Evolutionary conservation across 495 filamentous ascomycete species (phyloP), one percentile per base, ranked within the genome.

Genomic region (Corynascus novoguineensis): DNA sequence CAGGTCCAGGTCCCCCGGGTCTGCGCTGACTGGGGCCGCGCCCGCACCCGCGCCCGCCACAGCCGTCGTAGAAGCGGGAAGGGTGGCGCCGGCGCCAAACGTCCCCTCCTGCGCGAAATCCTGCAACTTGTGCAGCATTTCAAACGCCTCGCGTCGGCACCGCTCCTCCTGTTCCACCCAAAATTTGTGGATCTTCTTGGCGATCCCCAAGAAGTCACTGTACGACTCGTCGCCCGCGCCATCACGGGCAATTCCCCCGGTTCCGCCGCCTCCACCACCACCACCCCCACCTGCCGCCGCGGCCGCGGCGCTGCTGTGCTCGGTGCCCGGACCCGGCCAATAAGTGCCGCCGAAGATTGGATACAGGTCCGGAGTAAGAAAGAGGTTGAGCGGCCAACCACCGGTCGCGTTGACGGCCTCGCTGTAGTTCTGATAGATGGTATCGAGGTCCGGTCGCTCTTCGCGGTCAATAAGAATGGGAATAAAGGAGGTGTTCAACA

Each of bases 381-480:
- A 97, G 21, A 97, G 89, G 68, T 97, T 97, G 44, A 98, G 77
- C 11, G 93, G 93, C 95, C 95, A 98, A 25, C 93, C 93, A 3
- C 91, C 95, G 2, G 86, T 90, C 19, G 90, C 90, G 34, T 86
- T 95, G 15, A 92, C 92, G 5, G 92, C 92, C 74, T 96, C 89
- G 29, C 95, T 89, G 73, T 95, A 98, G 73, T 96, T 96, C 88
- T 97, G 95, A 68, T 97, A 98, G 55, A 97, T 91, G 50, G 90
- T 86, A 67, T 98, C 93, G 62, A 97, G 83, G 68, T 97, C 92
- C 2, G 95, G 93, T 32, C 92, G 86, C 69, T 97, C 92, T 70
- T 98, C 93, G 28, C 92, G 84, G 68, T 98, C 93, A 61, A 97
- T 81, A 61, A 96, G 87, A 71, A 98, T 86, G 8, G 93, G 93